A percentile compares a stretch with the other conserved stretches of the same genome.
These are phyloP conservation scores for Pyrenula massariospora DNA, from an alignment of 495 filamentous ascomycete genomes.

Conservation along the genomic window DNA sequence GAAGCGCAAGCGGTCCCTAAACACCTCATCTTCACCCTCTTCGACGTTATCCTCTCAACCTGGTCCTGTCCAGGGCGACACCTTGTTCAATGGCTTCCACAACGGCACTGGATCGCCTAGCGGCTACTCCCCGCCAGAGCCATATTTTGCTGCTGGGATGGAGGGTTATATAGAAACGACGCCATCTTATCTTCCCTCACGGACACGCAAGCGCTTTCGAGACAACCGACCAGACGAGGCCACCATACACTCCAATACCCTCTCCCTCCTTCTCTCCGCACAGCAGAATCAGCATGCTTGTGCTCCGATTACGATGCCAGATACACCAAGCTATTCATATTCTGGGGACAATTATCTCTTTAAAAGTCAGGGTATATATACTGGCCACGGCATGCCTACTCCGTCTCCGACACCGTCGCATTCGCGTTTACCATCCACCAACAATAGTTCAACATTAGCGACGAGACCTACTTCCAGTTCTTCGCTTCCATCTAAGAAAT, in stretches of 20 bases:
- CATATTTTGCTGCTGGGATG: neutral
- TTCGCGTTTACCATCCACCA: neutral
- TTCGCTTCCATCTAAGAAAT: neutral
- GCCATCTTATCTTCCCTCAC: slow-evolving; percentile 12
- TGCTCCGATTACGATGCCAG: neutral
- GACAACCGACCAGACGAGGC: slow-evolving; percentile 35
- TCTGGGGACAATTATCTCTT: neutral
- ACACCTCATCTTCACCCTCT: neutral
- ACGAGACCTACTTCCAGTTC: slow-evolving; percentile 4
- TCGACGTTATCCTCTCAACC: neutral
- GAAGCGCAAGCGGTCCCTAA: neutral
- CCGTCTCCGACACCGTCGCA: slow-evolving; percentile 1
- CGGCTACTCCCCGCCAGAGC: neutral
- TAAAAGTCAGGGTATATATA: slow-evolving; percentile 1
- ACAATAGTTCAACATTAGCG: slow-evolving; percentile 5
- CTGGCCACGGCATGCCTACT: slow-evolving; percentile 1
- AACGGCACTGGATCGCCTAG: neutral
- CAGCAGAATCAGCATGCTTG: slow-evolving; percentile 11
- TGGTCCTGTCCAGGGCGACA: neutral
- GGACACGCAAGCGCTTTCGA: slow-evolving; percentile 40
- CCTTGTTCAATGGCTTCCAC: neutral
- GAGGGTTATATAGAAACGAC: neutral
- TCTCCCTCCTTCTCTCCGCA: slow-evolving; percentile 32
- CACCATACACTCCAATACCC: slow-evolving; percentile 37
- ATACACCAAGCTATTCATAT: neutral